Evolutionary conservation across 805 yeast genomes (phyloP), one percentile per base, ranked within the genome.

Genomic region (Vanderwaltozyma tropicalis): DNA sequence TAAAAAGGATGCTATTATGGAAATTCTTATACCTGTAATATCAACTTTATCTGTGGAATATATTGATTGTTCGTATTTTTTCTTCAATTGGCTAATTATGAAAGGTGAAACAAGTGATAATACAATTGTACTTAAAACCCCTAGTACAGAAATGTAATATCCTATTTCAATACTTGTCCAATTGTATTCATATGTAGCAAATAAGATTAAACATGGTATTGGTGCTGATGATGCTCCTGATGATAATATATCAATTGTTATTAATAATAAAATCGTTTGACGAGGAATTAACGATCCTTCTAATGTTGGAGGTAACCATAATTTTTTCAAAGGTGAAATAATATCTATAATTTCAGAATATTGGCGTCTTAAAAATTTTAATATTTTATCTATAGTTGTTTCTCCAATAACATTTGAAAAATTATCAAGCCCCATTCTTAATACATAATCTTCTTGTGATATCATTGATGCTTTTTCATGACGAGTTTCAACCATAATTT

Each of bases 401-500:
- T 24, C 27, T 7, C 24, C 24, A 7, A 21, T 21, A 4, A 24
- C n/a, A 8, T 7, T 8, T 5, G 5, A 8, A 8, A 24, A 4
- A 7, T 24, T 24, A 11, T 24, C 13, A 7, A 8, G 5, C 4
- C n/a, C 13, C 4, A 8, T 8, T 11, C 13, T 7, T 11, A 10
- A 10, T 8, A 4, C 12, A 24, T 24, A 11, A 11, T 8, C 4
- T 7, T 11, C 13, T 24, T 11, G 9, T 0, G 85, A 72, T 50
- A 70, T 71, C 27, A 53, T 52, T 46, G 76, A 64, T 3, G 81
- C 71, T 36, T 66, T 63, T 22, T 54, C 49, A 13, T 82, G 73
- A 45, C 88, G 66, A 5, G 87, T 76, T 52, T 82, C 92, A 2
- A 77, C 76, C 13, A 80, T 53, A 3, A 72, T 50, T 6, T 69